Evolutionary conservation across 345 rosid species (phyloP).

Genomic region (Ricinus communis): DNA sequence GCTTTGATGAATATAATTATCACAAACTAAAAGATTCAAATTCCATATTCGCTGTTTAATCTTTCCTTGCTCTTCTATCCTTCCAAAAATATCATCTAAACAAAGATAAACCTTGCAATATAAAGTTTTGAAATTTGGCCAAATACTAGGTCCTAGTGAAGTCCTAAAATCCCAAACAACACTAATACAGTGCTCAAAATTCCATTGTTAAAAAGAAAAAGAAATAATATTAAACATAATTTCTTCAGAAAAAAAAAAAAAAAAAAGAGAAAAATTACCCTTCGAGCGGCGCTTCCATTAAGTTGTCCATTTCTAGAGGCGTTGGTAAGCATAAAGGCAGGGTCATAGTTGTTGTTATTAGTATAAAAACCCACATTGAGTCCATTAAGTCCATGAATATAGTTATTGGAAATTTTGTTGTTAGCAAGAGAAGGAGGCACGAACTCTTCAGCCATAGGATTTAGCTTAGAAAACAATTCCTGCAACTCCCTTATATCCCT

Average conservation of each 20-base stretch:
- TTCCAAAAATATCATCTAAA: too few species aligned
- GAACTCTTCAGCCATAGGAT: slow-evolving; percentile 91
- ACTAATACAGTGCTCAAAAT: too few species aligned
- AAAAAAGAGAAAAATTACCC: slow-evolving; percentile 36
- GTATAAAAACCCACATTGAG: slow-evolving; percentile 42
- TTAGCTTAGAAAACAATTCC: slow-evolving; percentile 86
- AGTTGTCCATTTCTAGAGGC: slow-evolving; percentile 34
- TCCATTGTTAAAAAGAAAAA: too few species aligned
- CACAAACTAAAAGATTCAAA: too few species aligned
- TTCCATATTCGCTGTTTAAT: too few species aligned
- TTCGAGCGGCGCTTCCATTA: slow-evolving; percentile 45
- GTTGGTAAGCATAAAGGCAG: slow-evolving; percentile 28
- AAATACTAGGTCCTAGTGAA: too few species aligned
- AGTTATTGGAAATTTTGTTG: slow-evolving; percentile 9
- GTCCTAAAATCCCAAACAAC: too few species aligned
- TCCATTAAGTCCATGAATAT: slow-evolving; percentile 20
- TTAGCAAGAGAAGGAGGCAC: slow-evolving; percentile 74
- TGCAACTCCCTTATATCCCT: slow-evolving; percentile 74
- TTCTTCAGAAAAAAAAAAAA: too few species aligned
- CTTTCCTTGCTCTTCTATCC: too few species aligned
- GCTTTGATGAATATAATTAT: too few species aligned
- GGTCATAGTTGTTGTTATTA: slow-evolving; percentile 39
- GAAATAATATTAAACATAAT: neutral
- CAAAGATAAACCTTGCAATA: too few species aligned
- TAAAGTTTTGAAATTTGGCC: too few species aligned